Evolutionary conservation across 163 green algal species (phyloP), one percentile per base, ranked within the genome.

Genomic region (Scenedesmus sp.): DNA sequence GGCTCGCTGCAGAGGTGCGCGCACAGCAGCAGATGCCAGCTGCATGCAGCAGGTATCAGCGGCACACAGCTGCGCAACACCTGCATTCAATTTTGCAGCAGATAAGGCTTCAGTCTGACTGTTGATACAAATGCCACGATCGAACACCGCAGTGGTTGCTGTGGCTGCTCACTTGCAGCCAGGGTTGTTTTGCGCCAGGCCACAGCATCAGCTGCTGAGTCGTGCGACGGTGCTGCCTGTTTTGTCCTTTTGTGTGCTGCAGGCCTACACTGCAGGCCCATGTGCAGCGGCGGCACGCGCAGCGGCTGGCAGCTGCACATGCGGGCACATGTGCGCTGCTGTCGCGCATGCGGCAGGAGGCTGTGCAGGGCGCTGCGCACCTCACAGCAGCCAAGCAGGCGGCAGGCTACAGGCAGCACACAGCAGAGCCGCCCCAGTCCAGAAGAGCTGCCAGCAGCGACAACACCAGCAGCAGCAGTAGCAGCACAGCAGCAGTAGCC

Each of bases 261-360:
- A 95, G 93, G 93, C 88, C 93, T 16, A 60, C 76, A 26, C 73
- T 96, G 13, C 91, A 94, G 70, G 85, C 83, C 0, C 93, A 96
- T 59, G 89, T 95, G 77, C 66, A 88, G 55, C 91, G 84, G 55
- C 92, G 93, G 59, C 92, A 56, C 15, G 23, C 92, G 64, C 92
- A 92, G 70, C 94, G 91, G 77, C 73, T 81, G 66, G 60, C 86
- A n/a, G 90, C 90, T 7, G 90, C 90, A 2, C 92, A 85, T 13
- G 84, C 90, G 0, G 81, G 92, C 10, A 87, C 91, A 0, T 84
- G 89, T 46, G 87, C n/a, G 2, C 90, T 95, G 54, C 88, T 96
- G 26, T 73, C 81, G 10, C 91, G 89, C 55, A 96, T 96, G 94
- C 89, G 94, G 16, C 79, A 88, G 7, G 94, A 96, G 77, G 93